Percentiles rank a stretch among this genome's conserved stretches.
These are phyloP conservation scores for Schrenkiella parvula DNA, from an alignment of 345 rosid species.

Conservation along the genomic window DNA sequence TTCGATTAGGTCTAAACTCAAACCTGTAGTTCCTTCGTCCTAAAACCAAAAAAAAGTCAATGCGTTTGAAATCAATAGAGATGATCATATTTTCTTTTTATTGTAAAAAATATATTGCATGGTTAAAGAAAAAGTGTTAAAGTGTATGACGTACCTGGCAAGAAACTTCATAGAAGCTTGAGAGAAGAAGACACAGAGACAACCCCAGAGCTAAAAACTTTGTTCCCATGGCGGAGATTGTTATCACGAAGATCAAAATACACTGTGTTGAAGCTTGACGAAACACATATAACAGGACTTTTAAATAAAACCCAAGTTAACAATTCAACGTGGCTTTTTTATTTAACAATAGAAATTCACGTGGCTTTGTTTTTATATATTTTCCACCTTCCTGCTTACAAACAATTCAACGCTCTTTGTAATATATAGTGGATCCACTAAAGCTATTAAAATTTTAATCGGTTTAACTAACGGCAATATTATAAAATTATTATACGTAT, in stretches of 20 bases:
- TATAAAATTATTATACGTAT: background rate
- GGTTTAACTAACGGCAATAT: background rate
- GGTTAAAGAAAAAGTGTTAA: background rate
- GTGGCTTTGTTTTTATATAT: constrained; percentile 20
- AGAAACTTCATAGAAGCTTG: constrained; percentile 27
- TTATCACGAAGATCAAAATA: constrained; percentile 6
- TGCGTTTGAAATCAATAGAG: background rate
- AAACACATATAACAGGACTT: background rate
- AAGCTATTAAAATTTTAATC: background rate
- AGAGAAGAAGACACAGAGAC: constrained; percentile 23
- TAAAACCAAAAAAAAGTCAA: constrained; percentile 7
- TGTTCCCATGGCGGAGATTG: constrained; percentile 17
- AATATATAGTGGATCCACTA: background rate
- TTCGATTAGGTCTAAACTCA: constrained; percentile 18
- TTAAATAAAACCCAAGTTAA: constrained; percentile 4
- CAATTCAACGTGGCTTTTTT: constrained; percentile 17
- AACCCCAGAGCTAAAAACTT: constrained; percentile 29
- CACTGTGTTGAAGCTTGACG: constrained; percentile 3
- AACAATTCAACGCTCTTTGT: background rate
- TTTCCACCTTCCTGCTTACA: background rate
- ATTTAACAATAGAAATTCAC: constrained; percentile 22
- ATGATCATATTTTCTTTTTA: background rate
- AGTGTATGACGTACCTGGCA: constrained; percentile 26
- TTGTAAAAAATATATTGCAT: background rate
- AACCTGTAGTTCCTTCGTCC: constrained; percentile 29